Evolutionary conservation across 2,329 filamentous ascomycete genomes (phyloP), one percentile per base, ranked within the genome.

Genomic region (Volutella citrinella): DNA sequence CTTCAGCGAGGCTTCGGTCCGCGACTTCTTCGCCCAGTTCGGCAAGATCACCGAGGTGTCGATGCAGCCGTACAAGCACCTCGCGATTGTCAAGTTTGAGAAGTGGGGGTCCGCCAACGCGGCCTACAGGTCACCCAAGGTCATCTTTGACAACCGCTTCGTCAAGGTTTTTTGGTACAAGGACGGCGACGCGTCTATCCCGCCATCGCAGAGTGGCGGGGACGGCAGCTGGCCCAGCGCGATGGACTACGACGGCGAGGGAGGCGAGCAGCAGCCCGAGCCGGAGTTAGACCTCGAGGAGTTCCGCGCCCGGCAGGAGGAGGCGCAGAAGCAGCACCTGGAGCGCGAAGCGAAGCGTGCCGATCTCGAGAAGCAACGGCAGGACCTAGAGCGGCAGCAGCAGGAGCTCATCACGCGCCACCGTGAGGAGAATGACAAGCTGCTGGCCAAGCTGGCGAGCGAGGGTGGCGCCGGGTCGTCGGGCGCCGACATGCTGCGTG

Each of bases 151-250:
- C 51, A 93, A 91, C 48, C 73, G 87, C 10, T 93, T 93, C 49
- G 87, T 93, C 30, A 90, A 88, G 51, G 82, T 91, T 0, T 89
- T 83, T 51, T 91, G 86, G 86, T 74, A 79, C 54, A 82, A 78
- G 48, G 72, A 75, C 6, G 70, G 73, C 17, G 60, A 63, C 12
- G 64, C 69, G 13, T 31, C 28, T 5, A 11, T 48, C 25, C 52
- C 51, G 4, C 40, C 60, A 10, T 54, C 57, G 3, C 46, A 30
- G 32, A 52, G 17, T 43, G 36, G 12, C 20, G 20, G 20, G 9
- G 12, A 22, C 20, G 20, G 48, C 9, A 61, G 59, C 27, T 58
- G 55, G 32, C 40, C 45, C 2, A 43, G 42, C 3, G 47, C 46
- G 17, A 40, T 43, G 19, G 28, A 32, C 15, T 38, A 38, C 32